Base-by-base conservation (phyloP, 1,284 basidiomycete genomes). In the Trichosporon inkin region DNA sequence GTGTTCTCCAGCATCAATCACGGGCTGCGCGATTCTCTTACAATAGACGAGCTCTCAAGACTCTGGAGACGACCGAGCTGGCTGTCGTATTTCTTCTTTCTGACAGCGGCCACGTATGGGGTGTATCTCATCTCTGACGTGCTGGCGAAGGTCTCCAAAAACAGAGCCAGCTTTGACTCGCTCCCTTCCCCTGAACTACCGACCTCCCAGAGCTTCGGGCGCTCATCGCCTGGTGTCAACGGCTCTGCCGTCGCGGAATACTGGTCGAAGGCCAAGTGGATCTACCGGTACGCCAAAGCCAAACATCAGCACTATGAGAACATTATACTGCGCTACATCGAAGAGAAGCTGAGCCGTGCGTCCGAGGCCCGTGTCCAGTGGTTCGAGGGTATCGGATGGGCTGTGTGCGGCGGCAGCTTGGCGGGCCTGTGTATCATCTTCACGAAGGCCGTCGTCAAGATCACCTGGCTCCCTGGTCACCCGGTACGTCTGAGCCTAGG, bases 381-480 rank as follows among this genome's bases (percentile, higher is more conserved):
- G 88, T 86, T 90, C 14, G 82, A 93, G 51, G 93, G 92, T 6
- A 89, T 96, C 54, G 88, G 87, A 0, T 97, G 92, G 92, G 88
- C 90, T 1, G 91, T 90, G 60, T 86, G 86, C 57, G 92, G 92
- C 32, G 93, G 93, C 7, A 86, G 89, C 35, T 80, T 97, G 34
- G 19, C 91, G 1, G 93, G 93, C 2, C 86, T 87, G 41, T 88
- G 86, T 77, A 81, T 97, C 53, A 90, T 97, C 2, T 94, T 96
- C 71, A 92, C 93, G 1, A 95, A 95, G 76, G 89, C 88, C 35
- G 84, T 84, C 7, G 71, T 74, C 55, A 69, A 74, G 65, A 63
- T 70, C 54, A 62, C 73, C 35, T 62, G 63, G 53, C 60, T 72
- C 14, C 69, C 73, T 19, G 75, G 71, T 16, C 73, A 73, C 66